Conservation (phyloP, 2,329 filamentous ascomycete species). For the Laburnicola sp. region DNA sequence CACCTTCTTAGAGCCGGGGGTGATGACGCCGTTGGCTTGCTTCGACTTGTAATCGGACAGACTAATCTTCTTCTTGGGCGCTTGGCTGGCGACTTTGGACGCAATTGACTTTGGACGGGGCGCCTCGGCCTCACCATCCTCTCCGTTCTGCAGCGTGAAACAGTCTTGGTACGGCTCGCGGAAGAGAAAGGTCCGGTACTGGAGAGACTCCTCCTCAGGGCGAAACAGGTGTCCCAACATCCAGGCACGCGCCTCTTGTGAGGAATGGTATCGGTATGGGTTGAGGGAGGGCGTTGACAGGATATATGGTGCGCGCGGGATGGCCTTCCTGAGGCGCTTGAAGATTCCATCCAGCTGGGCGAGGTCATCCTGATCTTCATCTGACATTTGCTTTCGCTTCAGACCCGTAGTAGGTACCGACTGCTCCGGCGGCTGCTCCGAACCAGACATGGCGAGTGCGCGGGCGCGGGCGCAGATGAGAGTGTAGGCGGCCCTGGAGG, state of each 20-base stretch:
- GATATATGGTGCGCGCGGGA: conserved; percentile 52
- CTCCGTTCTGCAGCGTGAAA: conserved; percentile 54
- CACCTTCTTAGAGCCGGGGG: conserved; percentile 36
- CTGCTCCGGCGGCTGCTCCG: conserved; percentile 27
- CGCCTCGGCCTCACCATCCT: conserved; percentile 56
- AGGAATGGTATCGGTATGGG: conserved; percentile 49
- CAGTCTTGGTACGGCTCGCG: conserved; percentile 58
- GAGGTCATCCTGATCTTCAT: conserved; percentile 43
- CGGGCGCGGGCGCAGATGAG: not conserved
- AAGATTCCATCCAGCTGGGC: conserved; percentile 46
- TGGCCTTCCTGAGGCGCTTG: conserved; percentile 48
- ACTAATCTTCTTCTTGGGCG: conserved; percentile 64
- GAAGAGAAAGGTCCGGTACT: conserved; percentile 65
- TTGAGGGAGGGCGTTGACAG: conserved; percentile 53
- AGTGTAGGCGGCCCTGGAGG: not conserved
- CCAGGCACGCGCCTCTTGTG: conserved; percentile 48
- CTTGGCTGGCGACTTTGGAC: conserved; percentile 45
- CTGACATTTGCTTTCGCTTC: conserved; percentile 33
- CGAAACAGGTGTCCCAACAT: conserved; percentile 57
- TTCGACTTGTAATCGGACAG: conserved; percentile 65
- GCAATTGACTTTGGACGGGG: conserved; percentile 40
- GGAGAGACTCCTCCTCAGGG: conserved; percentile 59
- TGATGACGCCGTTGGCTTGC: conserved; percentile 43
- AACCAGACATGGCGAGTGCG: conserved; percentile 35
- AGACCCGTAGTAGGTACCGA: conserved; percentile 30